phyloP scores from a whole-genome alignment of 495 filamentous ascomycete genomes.

The Tuber brumale region DNA sequence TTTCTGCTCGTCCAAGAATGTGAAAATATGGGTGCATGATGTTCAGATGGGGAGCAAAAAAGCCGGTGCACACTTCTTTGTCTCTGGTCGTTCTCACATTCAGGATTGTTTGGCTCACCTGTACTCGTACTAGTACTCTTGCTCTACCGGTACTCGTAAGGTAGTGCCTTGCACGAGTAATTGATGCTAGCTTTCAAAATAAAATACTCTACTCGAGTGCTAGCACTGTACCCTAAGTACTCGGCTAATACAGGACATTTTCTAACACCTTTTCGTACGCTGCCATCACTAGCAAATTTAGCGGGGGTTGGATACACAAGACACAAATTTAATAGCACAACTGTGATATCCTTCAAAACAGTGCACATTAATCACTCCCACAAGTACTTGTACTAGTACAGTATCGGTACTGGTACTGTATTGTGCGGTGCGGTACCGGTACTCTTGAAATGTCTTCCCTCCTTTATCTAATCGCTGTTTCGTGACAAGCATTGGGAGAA shows the following conservation, averaged over 20 bases:
- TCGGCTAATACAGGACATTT: neutral
- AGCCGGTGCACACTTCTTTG: neutral
- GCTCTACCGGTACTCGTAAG: neutral
- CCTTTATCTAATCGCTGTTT: constrained; percentile 7
- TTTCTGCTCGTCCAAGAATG: neutral
- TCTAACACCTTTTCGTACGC: neutral
- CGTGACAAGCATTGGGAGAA: neutral
- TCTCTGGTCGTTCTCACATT: neutral
- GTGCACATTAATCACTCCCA: neutral
- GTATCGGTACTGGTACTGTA: neutral
- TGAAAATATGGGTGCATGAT: neutral
- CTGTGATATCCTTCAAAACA: neutral
- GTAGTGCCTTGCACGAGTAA: neutral
- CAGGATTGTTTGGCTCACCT: neutral
- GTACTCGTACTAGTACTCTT: neutral
- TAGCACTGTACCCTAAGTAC: too few species aligned
- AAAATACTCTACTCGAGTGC: neutral
- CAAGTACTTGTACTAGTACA: neutral
- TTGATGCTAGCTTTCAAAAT: neutral
- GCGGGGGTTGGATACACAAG: too few species aligned
- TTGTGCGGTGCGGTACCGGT: neutral
- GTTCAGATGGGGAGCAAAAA: neutral
- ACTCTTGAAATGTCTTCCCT: neutral
- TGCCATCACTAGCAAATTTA: too few species aligned
- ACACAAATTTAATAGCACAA: neutral